Evolutionary conservation across 176 grass and related monocot genomes (phyloP).

Genomic region (Lolium perenne): DNA sequence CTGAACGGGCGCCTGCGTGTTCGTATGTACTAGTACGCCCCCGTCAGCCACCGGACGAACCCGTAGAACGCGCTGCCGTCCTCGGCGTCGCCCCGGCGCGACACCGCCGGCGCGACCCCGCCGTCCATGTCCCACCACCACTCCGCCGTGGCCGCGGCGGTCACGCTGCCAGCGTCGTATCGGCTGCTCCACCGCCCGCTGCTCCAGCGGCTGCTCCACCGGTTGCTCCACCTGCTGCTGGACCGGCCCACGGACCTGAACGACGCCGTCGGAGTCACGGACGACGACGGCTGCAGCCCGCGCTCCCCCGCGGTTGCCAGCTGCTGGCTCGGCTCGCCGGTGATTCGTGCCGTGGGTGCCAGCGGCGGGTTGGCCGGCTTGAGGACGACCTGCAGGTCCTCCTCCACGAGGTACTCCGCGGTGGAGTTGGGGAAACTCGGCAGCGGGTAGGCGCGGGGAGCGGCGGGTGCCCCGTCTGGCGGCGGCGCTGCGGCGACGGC

Average conservation of each 20-base stretch:
- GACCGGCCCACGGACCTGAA: slow-evolving; percentile 73
- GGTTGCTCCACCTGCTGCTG: slow-evolving; percentile 71
- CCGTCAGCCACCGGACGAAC: slow-evolving; percentile 75
- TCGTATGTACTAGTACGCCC: slow-evolving; percentile 54
- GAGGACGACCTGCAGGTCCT: slow-evolving; percentile 84
- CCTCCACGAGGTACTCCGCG: slow-evolving; percentile 79
- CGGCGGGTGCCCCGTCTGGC: slow-evolving; percentile 2
- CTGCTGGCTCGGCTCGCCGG: slow-evolving; percentile 40
- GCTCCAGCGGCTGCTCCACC: slow-evolving; percentile 75
- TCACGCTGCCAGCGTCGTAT: slow-evolving; percentile 54
- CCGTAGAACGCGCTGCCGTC: slow-evolving; percentile 55
- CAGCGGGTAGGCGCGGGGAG: slow-evolving; percentile 37
- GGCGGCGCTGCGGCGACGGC: slow-evolving; percentile 18
- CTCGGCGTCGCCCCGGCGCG: slow-evolving; percentile 53
- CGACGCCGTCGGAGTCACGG: slow-evolving; percentile 59
- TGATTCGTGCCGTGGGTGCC: not conserved
- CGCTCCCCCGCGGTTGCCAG: slow-evolving; percentile 37
- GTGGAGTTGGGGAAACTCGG: slow-evolving; percentile 28
- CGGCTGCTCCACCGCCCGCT: slow-evolving; percentile 75
- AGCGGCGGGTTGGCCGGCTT: slow-evolving; percentile 30
- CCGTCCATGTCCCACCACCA: slow-evolving; percentile 87
- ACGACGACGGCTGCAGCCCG: slow-evolving; percentile 37
- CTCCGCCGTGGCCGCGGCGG: slow-evolving; percentile 42
- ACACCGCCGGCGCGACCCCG: slow-evolving; percentile 27
- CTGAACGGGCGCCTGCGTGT: not conserved